These are phyloP conservation scores for Phytophthora podocarpi DNA, from an alignment of 352 stramenopile genomes.

Conservation along the genomic window DNA sequence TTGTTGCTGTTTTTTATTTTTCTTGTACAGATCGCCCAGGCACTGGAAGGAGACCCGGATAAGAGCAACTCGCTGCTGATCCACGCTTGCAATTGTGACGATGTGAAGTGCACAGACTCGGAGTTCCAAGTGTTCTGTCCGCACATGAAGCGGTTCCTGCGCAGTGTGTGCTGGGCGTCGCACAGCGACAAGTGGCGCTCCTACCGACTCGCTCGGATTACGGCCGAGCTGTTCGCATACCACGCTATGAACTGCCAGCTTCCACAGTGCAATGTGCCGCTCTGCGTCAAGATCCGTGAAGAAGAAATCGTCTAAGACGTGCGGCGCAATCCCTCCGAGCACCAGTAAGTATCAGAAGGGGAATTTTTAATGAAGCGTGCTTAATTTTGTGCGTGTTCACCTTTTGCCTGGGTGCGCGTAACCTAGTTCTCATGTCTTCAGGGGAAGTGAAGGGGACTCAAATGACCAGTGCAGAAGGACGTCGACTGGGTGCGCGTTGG, in stretches of 20 bases:
- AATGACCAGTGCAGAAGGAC: too few species aligned
- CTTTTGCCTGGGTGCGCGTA: too few species aligned
- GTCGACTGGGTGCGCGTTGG: too few species aligned
- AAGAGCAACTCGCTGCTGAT: slow-evolving; percentile 62
- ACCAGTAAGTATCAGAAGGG: slow-evolving; percentile 16
- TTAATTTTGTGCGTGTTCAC: too few species aligned
- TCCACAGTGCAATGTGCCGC: slow-evolving; percentile 43
- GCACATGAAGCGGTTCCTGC: slow-evolving; percentile 72
- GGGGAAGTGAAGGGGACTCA: too few species aligned
- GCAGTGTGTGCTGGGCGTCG: slow-evolving; percentile 70
- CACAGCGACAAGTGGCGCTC: slow-evolving; percentile 60
- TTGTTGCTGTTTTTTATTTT: background rate
- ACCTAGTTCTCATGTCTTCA: too few species aligned
- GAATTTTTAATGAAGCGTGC: slow-evolving; percentile 12
- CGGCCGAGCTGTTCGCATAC: slow-evolving; percentile 58
- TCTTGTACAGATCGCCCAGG: slow-evolving; percentile 42
- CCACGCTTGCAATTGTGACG: slow-evolving; percentile 66
- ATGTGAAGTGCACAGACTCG: slow-evolving; percentile 38
- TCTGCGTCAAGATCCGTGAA: slow-evolving; percentile 45
- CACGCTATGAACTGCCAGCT: slow-evolving; percentile 55
- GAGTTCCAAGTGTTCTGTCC: slow-evolving; percentile 52
- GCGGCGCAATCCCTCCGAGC: background rate
- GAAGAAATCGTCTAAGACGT: slow-evolving; percentile 54
- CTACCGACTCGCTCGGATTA: slow-evolving; percentile 49
- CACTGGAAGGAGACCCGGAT: slow-evolving; percentile 43